A percentile compares a stretch with the other conserved stretches of the same genome.
These are phyloP conservation scores for Saccharomycopsis lassenensis DNA, from an alignment of 805 yeast genomes.

Conservation along the genomic window DNA sequence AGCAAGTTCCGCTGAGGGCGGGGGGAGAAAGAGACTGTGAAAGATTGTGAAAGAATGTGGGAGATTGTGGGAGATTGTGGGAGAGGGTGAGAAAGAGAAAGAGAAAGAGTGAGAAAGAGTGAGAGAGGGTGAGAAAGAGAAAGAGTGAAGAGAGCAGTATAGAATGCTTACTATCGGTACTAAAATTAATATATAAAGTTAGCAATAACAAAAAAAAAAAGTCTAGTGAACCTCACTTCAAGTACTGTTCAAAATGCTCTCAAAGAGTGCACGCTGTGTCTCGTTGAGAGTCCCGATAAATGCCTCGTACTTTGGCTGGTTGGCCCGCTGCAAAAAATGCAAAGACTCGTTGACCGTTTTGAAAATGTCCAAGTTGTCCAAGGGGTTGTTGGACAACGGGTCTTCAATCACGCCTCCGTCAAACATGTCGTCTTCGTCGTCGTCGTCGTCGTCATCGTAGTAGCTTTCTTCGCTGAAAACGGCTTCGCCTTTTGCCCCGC, in stretches of 20 bases:
- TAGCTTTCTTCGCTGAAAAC: conserved; percentile 26
- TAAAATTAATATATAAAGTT: no score
- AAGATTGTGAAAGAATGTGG: no score
- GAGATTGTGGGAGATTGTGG: no score
- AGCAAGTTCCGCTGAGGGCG: conserved; percentile 60
- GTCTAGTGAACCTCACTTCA: no score
- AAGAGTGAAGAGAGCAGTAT: no score
- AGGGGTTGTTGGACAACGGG: conserved; percentile 65
- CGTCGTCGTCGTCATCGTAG: conserved; percentile 29
- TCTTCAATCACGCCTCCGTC: conserved; percentile 77
- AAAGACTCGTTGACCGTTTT: conserved; percentile 50
- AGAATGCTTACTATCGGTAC: no score
- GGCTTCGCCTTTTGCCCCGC: no score
- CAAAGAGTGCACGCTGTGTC: conserved; percentile 7
- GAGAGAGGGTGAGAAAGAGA: no score
- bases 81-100: no score
- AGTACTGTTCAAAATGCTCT: conserved; percentile 1
- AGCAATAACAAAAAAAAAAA: no score
- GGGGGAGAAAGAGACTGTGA: no score
- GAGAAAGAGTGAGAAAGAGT: no score
- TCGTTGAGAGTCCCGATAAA: conserved; percentile 28
- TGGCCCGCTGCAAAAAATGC: conserved; percentile 35
- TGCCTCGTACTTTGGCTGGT: conserved; percentile 37
- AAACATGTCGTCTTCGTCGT: conserved; percentile 24
- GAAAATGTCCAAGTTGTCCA: conserved; percentile 69